Conservation (phyloP, 2,329 filamentous ascomycete genomes). For the Ramularia collo-cygni region DNA sequence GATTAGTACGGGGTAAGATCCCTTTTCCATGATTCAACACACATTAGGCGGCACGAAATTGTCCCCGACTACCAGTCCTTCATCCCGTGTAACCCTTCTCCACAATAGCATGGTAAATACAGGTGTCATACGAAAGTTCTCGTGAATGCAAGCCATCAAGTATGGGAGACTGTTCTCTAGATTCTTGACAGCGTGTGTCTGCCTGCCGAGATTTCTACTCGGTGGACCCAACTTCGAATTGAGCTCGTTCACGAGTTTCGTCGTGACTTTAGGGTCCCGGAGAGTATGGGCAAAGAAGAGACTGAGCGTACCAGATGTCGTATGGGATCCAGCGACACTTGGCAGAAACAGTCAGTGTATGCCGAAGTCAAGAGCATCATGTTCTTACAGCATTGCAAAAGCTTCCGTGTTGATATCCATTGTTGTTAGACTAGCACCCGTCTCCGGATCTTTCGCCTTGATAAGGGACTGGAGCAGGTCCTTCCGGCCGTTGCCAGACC, state of each 20-base stretch:
- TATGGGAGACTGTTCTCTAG: constrained; percentile 4
- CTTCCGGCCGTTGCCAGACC: neutral
- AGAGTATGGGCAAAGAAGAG: constrained; percentile 4
- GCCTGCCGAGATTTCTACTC: neutral
- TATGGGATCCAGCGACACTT: constrained; percentile 5
- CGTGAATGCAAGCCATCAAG: constrained; percentile 3
- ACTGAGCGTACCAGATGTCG: constrained; percentile 3
- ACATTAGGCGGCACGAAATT: neutral
- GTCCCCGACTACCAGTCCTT: neutral
- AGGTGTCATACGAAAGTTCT: constrained; percentile 3
- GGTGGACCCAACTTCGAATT: neutral
- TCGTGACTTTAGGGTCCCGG: neutral
- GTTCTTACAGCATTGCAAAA: neutral
- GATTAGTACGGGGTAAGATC: too few relatives aligned
- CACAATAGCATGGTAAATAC: constrained; percentile 4
- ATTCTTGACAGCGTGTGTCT: neutral
- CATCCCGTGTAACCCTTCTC: neutral
- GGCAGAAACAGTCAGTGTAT: neutral
- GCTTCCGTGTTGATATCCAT: neutral
- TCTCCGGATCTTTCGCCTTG: constrained; percentile 1
- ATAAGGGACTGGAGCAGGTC: constrained; percentile 1
- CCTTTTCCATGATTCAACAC: too few relatives aligned
- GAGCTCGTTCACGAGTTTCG: constrained; percentile 2
- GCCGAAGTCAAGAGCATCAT: neutral
- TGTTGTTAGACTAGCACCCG: neutral